Percentiles rank a stretch among this genome's conserved stretches.
Evolutionary conservation across 495 filamentous ascomycete species (phyloP).

Genomic region (Tuber borchii): DNA sequence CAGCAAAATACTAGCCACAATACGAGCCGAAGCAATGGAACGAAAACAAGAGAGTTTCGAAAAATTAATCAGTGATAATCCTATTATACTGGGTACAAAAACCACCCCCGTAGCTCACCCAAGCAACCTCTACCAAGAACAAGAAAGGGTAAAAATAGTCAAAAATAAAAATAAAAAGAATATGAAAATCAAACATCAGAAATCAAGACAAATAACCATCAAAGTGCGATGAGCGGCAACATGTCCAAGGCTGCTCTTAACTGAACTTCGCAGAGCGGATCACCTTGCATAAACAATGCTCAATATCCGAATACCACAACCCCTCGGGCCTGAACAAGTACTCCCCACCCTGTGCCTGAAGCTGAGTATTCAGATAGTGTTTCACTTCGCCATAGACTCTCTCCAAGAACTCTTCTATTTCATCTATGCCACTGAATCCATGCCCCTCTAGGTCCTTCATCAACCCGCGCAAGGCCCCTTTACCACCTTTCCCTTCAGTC

Average conservation of each 20-base stretch:
- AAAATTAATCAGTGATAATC: background rate
- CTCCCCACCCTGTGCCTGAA: background rate
- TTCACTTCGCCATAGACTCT: conserved; percentile 13
- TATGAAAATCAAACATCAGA: background rate
- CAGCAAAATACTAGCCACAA: background rate
- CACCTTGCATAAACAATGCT: conserved; percentile 34
- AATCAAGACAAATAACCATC: background rate
- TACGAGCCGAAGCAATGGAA: background rate
- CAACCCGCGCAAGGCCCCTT: conserved; percentile 18
- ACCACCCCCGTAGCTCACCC: background rate
- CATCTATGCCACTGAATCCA: conserved; percentile 5
- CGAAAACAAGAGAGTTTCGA: background rate
- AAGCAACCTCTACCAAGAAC: background rate
- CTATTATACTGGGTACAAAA: background rate
- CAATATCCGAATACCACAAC: conserved; percentile 29
- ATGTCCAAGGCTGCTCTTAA: background rate
- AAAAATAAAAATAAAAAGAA: background rate
- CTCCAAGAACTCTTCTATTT: conserved; percentile 12
- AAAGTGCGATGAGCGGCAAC: background rate
- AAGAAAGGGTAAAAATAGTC: background rate
- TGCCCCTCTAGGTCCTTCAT: conserved; percentile 13
- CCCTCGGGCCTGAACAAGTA: conserved; percentile 12
- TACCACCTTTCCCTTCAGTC: conserved; percentile 20
- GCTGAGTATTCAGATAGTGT: conserved; percentile 7
- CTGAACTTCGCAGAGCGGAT: conserved; percentile 20